Evolutionary conservation across 345 rosid species (phyloP), one percentile per base, ranked within the genome.

Genomic region (Anastatica hierochuntica): DNA sequence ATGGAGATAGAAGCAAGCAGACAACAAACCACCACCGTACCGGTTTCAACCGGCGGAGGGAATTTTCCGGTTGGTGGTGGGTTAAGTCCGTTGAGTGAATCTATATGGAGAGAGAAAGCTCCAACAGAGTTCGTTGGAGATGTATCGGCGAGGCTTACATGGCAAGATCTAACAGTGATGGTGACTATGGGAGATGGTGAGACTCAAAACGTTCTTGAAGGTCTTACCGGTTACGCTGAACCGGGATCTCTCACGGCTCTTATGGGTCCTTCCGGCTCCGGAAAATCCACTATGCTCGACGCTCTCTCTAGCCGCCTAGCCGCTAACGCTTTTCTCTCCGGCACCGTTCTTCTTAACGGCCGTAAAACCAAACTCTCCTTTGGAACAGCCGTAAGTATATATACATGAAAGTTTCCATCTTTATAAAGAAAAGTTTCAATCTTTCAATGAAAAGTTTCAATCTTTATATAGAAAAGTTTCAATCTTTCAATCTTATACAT

Each of bases 211-310:
- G 95, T 90, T 47, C 62, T 90, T 9, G 95, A 90, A 33, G 85
- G 85, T 21, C 84, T 90, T 3, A 90, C 85, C 1, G 97, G 97
- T 6, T 81, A 81, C 31, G 90, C 97, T 1, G 94, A 90, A 68
- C 97, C 97, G 10, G 97, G 95, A 6, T 56, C 76, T 9, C 34
- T 90, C 33, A 90, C 90, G 0, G 94, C 95, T 12, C 80, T 90
- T 50, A 90, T 90, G 95, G 97, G 97, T 0, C 97, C 97, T 27
- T 89, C 97, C 14, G 95, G 97, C 4, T 89, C 97, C 0, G 97
- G 97, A 7, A 89, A 89, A 59, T 89, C 97, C 8, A 90, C 95
- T 26, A 77, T 90, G 33, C 97, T 90, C 9, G 97, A 90, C 20
- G 96, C 97, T 27, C 80, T 90, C 8, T 60, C 96, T 8, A 72